phyloP scores from a whole-genome alignment of 2,329 filamentous ascomycete genomes.

The Diplodia corticola region DNA sequence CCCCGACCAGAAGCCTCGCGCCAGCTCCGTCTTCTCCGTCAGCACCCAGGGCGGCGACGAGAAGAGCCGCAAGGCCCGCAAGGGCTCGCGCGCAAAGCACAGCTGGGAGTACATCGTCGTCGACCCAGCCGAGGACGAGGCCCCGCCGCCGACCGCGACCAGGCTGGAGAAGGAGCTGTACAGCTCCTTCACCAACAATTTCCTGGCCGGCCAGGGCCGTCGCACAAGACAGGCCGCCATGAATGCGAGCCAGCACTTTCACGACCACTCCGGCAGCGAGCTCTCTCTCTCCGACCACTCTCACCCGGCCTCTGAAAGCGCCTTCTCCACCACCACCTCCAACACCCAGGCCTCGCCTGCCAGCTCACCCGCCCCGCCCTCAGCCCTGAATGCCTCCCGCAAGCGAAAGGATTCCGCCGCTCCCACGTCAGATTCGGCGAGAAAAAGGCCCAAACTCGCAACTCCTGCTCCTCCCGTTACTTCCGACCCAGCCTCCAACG shows the following conservation, averaged over 20 bases:
- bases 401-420: constrained; percentile 22
- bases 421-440: constrained; percentile 5
- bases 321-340: constrained; percentile 8
- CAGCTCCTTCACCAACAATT: constrained; percentile 22
- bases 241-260: constrained; percentile 3
- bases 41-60: constrained; percentile 10
- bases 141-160: constrained; percentile 10
- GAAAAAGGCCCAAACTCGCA: background rate
- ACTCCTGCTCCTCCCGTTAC: constrained; percentile 5
- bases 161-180: constrained; percentile 19
- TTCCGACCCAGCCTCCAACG: constrained; percentile 1
- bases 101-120: constrained; percentile 20
- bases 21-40: constrained; percentile 10
- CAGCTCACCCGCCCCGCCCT: constrained; percentile 18
- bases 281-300: background rate
- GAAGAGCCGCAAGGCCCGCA: background rate
- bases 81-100: constrained; percentile 20
- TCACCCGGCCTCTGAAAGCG: constrained; percentile 11
- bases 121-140: constrained; percentile 21
- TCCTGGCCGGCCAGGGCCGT: constrained; percentile 10
- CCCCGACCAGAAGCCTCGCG: constrained; percentile 6
- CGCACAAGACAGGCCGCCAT: constrained; percentile 14
- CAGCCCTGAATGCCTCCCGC: background rate
- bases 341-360: constrained; percentile 16
- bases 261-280: constrained; percentile 15